Percentiles rank a stretch among this genome's conserved stretches.
These are phyloP conservation scores for Tylopilus felleus DNA, from an alignment of 768 basidiomycete genomes.

Conservation along the genomic window DNA sequence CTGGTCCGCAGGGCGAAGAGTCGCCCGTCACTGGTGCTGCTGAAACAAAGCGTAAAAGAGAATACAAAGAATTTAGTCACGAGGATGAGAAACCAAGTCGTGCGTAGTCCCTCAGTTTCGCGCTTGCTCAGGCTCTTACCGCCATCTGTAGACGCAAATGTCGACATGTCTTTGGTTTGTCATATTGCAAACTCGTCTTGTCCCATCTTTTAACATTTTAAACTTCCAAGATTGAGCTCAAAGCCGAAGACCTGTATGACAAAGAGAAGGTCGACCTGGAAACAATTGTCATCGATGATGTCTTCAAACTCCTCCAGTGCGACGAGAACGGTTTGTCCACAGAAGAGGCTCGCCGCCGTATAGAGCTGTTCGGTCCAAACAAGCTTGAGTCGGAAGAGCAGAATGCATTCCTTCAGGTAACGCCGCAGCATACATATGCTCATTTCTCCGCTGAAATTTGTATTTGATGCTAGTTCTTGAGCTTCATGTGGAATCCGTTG, in stretches of 20 bases:
- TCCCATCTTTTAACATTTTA: not conserved
- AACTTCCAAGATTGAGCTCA: slow-evolving; percentile 66
- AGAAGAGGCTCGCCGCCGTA: slow-evolving; percentile 78
- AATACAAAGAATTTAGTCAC: slow-evolving; percentile 85
- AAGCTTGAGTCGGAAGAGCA: slow-evolving; percentile 90
- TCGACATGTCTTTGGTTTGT: slow-evolving; percentile 77
- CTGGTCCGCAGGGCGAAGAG: slow-evolving; percentile 53
- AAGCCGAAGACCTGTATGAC: slow-evolving; percentile 92
- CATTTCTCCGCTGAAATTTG: not conserved
- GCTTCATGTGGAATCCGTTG: slow-evolving; percentile 99
- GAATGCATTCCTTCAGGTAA: slow-evolving; percentile 84
- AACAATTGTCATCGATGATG: slow-evolving; percentile 94
- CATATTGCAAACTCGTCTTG: slow-evolving; percentile 2
- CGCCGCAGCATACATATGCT: slow-evolving; percentile 6
- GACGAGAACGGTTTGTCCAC: slow-evolving; percentile 70
- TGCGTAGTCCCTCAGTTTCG: slow-evolving; percentile 35
- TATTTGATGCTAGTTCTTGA: slow-evolving; percentile 57
- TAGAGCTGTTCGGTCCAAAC: slow-evolving; percentile 94
- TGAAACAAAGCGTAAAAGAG: slow-evolving; percentile 59
- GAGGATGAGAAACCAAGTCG: slow-evolving; percentile 66
- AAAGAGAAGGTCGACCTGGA: slow-evolving; percentile 99
- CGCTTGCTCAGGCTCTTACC: not conserved
- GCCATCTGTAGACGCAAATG: slow-evolving; percentile 63
- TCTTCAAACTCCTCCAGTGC: slow-evolving; percentile 94
- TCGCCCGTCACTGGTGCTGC: slow-evolving; percentile 31